These are phyloP conservation scores for Potentilla sterilis DNA, from an alignment of 306 rosid species.

Conservation along the genomic window DNA sequence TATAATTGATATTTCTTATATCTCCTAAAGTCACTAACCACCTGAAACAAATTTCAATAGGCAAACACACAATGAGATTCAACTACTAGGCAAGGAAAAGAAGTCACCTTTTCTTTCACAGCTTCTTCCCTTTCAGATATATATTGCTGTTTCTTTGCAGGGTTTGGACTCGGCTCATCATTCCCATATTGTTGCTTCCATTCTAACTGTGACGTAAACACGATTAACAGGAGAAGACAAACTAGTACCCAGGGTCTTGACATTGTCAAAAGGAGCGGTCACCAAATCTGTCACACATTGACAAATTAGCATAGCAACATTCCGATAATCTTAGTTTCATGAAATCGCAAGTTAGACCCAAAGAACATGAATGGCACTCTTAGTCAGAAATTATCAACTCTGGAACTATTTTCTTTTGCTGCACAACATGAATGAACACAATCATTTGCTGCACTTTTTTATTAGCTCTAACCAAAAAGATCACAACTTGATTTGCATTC, in stretches of 20 bases:
- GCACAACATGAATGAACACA: no score
- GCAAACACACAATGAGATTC: background rate
- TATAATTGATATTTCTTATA: background rate
- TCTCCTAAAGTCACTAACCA: background rate
- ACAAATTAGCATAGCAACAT: background rate
- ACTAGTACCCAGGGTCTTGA: conserved; percentile 58
- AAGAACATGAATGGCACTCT: background rate
- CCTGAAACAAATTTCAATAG: background rate
- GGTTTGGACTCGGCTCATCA: conserved; percentile 42
- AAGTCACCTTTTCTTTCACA: conserved; percentile 51
- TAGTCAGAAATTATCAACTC: background rate
- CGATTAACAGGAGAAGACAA: conserved; percentile 51
- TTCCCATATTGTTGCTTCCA: conserved; percentile 59
- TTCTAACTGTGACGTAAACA: conserved; percentile 61
- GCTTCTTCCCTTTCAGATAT: conserved; percentile 51
- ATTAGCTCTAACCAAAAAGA: background rate
- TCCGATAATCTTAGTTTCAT: background rate
- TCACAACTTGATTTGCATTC: background rate
- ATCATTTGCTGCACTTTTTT: background rate
- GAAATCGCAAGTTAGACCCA: background rate
- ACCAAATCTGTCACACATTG: conserved; percentile 28
- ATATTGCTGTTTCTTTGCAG: conserved; percentile 38
- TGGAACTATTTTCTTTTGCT: no score
- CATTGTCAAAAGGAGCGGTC: conserved; percentile 35
- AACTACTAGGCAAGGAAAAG: conserved; percentile 3